These are phyloP conservation scores for Didymellaceae sp. DNA, from an alignment of 2,329 filamentous ascomycete species.

Conservation along the genomic window DNA sequence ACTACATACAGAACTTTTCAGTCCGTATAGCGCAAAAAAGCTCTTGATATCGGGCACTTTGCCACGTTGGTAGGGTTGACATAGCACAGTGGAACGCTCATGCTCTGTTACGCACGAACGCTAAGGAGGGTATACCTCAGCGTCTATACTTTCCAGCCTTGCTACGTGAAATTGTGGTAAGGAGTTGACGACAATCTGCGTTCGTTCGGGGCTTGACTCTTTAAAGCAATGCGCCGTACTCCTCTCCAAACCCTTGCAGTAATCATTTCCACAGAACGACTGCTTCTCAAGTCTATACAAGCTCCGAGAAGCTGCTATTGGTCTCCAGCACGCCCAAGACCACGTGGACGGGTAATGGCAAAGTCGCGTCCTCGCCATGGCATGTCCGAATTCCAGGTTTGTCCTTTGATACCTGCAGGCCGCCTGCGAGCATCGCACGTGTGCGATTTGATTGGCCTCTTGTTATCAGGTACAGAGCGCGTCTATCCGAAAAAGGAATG, in stretches of 20 bases:
- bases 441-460: constrained; percentile 33
- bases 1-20: too few relatives aligned
- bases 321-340: constrained; percentile 1
- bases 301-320: background rate
- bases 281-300: too few relatives aligned
- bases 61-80: too few relatives aligned
- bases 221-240: background rate
- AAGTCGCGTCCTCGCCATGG: background rate
- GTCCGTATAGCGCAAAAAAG: too few relatives aligned
- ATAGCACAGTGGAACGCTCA: too few relatives aligned
- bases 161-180: too few relatives aligned
- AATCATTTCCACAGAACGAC: background rate
- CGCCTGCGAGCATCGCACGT: constrained; percentile 29
- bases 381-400: constrained; percentile 26
- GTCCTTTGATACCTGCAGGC: constrained; percentile 10
- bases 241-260: background rate
- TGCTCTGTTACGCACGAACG: too few relatives aligned
- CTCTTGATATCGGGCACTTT: too few relatives aligned
- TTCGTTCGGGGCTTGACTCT: background rate
- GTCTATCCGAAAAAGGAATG: constrained; percentile 32
- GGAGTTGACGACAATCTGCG: too few relatives aligned
- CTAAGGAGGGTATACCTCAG: too few relatives aligned
- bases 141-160: too few relatives aligned
- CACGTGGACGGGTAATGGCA: constrained; percentile 11
- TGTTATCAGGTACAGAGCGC: constrained; percentile 31